Conservation (phyloP, 1,139 yeast genomes). For the Meyerozyma guilliermondii region DNA sequence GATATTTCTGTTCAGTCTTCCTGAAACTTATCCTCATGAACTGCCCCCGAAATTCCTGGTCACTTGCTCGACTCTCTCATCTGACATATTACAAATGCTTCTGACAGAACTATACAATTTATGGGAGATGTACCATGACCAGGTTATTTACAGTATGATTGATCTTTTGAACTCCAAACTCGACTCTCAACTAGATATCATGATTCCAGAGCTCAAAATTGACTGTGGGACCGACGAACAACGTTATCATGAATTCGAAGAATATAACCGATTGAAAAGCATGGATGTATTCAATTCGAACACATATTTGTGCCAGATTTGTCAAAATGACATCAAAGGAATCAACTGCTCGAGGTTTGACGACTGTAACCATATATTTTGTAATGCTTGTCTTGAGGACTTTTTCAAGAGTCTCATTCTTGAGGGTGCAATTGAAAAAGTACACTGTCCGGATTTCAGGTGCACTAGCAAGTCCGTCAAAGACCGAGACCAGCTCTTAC, state of each 20-base stretch:
- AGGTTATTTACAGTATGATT: slow-evolving; percentile 41
- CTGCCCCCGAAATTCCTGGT: too few relatives aligned
- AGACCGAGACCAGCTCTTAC: slow-evolving; percentile 17
- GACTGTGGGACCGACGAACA: neutral
- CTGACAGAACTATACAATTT: slow-evolving; percentile 17
- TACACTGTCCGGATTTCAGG: slow-evolving; percentile 57
- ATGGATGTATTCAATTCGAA: slow-evolving; percentile 25
- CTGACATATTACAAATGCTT: slow-evolving; percentile 11
- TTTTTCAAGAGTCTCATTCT: slow-evolving; percentile 43
- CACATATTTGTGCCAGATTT: slow-evolving; percentile 54
- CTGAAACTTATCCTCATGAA: too few relatives aligned
- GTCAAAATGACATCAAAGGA: slow-evolving; percentile 53
- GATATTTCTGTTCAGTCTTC: slow-evolving; percentile 16
- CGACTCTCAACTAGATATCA: slow-evolving; percentile 4
- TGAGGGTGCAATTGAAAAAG: slow-evolving; percentile 47
- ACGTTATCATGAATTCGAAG: neutral
- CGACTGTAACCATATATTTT: slow-evolving; percentile 49
- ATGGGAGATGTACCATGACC: slow-evolving; percentile 38
- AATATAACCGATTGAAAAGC: neutral
- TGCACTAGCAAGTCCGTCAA: slow-evolving; percentile 29
- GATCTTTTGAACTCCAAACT: slow-evolving; percentile 36
- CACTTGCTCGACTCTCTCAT: slow-evolving; percentile 17
- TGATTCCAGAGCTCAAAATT: neutral
- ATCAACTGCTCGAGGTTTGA: slow-evolving; percentile 34
- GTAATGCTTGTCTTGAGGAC: slow-evolving; percentile 44